Evolutionary conservation across 257 asterid genomes (phyloP).

Genomic region (Nicotiana otophora): DNA sequence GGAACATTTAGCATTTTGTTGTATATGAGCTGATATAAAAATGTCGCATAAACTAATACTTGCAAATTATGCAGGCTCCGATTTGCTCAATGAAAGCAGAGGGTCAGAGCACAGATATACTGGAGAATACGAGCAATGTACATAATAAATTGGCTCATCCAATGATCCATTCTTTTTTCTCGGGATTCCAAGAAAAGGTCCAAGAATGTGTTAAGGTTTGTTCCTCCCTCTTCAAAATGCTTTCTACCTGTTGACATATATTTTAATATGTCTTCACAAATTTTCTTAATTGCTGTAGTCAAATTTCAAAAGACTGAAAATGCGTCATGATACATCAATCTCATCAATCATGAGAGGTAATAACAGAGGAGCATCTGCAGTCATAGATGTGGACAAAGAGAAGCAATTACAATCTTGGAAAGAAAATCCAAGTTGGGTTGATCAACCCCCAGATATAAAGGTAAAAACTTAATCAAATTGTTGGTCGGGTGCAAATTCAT

Average conservation of each 20-base stretch:
- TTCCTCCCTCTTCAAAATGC: neutral
- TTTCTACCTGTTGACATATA: neutral
- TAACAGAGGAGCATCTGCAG: slow-evolving; percentile 23
- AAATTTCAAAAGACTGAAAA: slow-evolving; percentile 29
- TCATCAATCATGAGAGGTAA: slow-evolving; percentile 16
- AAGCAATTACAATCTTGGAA: slow-evolving; percentile 73
- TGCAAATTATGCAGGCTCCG: neutral
- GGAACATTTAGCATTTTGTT: neutral
- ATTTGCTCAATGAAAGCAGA: neutral
- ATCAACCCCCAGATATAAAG: slow-evolving; percentile 60
- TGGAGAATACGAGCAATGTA: slow-evolving; percentile 8
- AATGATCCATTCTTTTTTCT: slow-evolving; percentile 3
- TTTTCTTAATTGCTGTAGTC: slow-evolving; percentile 27
- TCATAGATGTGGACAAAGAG: slow-evolving; percentile 40
- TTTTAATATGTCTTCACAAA: neutral
- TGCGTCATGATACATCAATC: slow-evolving; percentile 11
- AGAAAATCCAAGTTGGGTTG: slow-evolving; percentile 67
- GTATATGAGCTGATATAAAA: neutral
- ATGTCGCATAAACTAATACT: neutral
- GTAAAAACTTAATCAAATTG: slow-evolving; percentile 19
- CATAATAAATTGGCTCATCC: neutral
- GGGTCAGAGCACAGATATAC: neutral
- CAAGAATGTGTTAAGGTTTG: slow-evolving; percentile 10
- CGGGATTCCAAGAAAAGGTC: slow-evolving; percentile 10
- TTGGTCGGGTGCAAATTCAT: neutral